Base-by-base conservation (phyloP, 192 early-diverging fungal genomes). In the Entomortierella beljakovae region DNA sequence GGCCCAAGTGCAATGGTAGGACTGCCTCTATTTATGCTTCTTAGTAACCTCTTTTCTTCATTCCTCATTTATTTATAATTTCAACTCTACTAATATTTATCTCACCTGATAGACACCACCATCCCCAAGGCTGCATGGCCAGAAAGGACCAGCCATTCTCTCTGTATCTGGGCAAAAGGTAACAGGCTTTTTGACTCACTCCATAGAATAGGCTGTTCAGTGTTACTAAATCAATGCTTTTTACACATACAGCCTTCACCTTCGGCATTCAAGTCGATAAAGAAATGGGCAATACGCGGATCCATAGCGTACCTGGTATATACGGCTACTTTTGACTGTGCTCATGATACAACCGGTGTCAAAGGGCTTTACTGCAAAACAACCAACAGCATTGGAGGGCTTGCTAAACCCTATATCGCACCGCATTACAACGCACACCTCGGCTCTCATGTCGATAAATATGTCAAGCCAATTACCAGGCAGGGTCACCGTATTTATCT, bases 251-350 rank as follows among this genome's bases (percentile, higher is more conserved):
- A 68, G 65, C 20, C 64, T 6, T 43, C 53, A 1, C 26, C 52
- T 10, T 76, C 65, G 1, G 32, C 53, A 13, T 5, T 49, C 25
- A 53, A 18, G 23, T 53, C 32, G 22, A 20, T 57, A 8, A 77
- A 77, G 61, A 77, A 59, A 7, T 77, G 74, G 74, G 28, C 37
- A 34, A 77, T 77, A 43, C 74, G 74, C 18, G 74, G 74, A 69
- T 65, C 66, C 20, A 18, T 77, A 9, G 33, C 31, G 0, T 77
- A 77, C n/a, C 38, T 77, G 16, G 66, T 65, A 37, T 77, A 77
- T 38, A 77, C 74, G 7, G 74, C 74, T 2, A 46, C 69, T 9
- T 77, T 77, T 29, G 64, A 32, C 31, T 77, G 74, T 25, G 16
- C 65, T 7, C 54, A 31, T 8, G 64, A 69, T 9, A 11, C 65